phyloP scores from a whole-genome alignment of 2,329 filamentous ascomycete species.

The Lachnellula arida region DNA sequence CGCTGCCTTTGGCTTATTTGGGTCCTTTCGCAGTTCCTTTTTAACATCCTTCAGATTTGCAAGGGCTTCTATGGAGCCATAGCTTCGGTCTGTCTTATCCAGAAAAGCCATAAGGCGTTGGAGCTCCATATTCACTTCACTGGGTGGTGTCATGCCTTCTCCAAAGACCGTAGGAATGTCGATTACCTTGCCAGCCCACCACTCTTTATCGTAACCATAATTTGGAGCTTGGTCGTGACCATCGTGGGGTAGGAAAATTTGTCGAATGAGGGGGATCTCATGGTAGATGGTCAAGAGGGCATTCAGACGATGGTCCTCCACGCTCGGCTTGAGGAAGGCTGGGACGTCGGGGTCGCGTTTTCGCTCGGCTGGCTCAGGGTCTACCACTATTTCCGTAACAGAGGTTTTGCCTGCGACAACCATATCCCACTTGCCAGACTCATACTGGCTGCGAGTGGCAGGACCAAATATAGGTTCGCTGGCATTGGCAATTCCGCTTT shows the following conservation, averaged over 20 bases:
- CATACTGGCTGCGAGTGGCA: constrained; percentile 52
- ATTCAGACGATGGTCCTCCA: constrained; percentile 38
- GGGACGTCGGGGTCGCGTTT: constrained; percentile 44
- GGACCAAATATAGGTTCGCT: constrained; percentile 53
- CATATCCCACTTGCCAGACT: constrained; percentile 55
- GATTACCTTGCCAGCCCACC: constrained; percentile 58
- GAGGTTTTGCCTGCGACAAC: constrained; percentile 37
- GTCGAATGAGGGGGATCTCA: constrained; percentile 54
- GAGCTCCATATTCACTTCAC: constrained; percentile 42
- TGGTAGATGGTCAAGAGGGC: constrained; percentile 55
- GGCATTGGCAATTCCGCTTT: constrained; percentile 43
- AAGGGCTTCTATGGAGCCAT: constrained; percentile 50
- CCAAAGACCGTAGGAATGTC: constrained; percentile 10
- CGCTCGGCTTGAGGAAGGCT: constrained; percentile 48
- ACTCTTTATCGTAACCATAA: constrained; percentile 53
- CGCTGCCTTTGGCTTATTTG: constrained; percentile 32
- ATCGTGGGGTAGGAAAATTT: constrained; percentile 46
- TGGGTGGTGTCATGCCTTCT: constrained; percentile 12
- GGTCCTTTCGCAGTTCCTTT: constrained; percentile 33
- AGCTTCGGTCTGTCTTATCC: constrained; percentile 54
- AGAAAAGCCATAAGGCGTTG: constrained; percentile 61
- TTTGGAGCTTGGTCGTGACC: constrained; percentile 33
- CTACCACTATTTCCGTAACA: constrained; percentile 27
- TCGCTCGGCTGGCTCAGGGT: constrained; percentile 36
- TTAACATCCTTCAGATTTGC: constrained; percentile 28